Base-by-base conservation (phyloP, 116 monocot species). In the Zostera marina region DNA sequence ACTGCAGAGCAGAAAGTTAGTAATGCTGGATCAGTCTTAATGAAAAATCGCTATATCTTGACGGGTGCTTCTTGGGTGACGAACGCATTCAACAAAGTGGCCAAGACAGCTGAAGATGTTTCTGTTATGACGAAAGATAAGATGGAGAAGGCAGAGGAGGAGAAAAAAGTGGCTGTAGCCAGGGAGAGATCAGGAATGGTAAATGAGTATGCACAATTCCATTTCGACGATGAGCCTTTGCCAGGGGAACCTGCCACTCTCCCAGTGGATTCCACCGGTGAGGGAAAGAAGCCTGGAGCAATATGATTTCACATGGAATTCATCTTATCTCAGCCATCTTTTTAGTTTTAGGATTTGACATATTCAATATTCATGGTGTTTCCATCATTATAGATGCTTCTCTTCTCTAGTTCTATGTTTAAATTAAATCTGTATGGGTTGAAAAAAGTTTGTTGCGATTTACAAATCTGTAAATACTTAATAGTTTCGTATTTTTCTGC, bases 1-100 rank as follows among this genome's bases (percentile, higher is more conserved):
- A 70, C 75, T 9, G 85, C 81, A 8, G 81, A 85, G 64, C 72
- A 85, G 61, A 72, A 67, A 61, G 84, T 70, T 1, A 76, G 64
- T 62, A 63, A 7, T 40, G 75, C 81, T 0, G 45, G 75, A 2
- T 63, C 76, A 0, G 81, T 56, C 1, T 47, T 85, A 26, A 44
- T 81, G 78, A 63, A 65, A 64, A 86, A 70, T 60, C 75, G 25
- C 12, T 78, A 78, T 47, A 73, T 81, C 9, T 63, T 46, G 17
- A 65, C 72, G 0, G 81, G 86, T 7, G 78, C 77, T 8, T 69
- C 81, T 5, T 86, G 81, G 86, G 22, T 86, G 48, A 67, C 81
- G 1, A 63, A 58, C 21, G 85, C 81, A 1, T 23, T 78, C 25
- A 66, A 63, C 56, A 70, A 32, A 47, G 78, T 81, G 13, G 65